phyloP scores from a whole-genome alignment of 148 eudicot genomes.

The Polygonum aviculare region DNA sequence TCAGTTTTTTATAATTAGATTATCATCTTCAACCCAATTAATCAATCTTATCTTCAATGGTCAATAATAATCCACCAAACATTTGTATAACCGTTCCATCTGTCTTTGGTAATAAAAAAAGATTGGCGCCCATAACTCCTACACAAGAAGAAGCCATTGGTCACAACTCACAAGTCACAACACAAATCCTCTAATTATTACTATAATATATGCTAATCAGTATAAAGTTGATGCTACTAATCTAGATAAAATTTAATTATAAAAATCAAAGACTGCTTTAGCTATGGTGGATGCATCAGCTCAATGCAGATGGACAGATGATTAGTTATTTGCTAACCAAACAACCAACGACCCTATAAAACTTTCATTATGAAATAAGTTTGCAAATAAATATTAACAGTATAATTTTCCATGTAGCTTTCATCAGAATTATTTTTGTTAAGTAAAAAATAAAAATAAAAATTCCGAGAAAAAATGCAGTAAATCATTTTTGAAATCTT shows the following conservation, averaged over 20 bases:
- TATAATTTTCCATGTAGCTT: too few relatives aligned
- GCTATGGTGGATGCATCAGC: too few relatives aligned
- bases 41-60: too few relatives aligned
- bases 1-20: too few relatives aligned
- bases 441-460: too few relatives aligned
- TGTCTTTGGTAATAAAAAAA: too few relatives aligned
- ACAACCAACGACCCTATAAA: neutral
- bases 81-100: too few relatives aligned
- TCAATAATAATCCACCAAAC: too few relatives aligned
- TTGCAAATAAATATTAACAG: neutral
- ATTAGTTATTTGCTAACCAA: neutral
- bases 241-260: neutral
- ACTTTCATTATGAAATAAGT: neutral
- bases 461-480: neutral
- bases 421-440: too few relatives aligned
- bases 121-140: neutral
- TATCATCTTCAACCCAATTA: too few relatives aligned
- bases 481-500: neutral
- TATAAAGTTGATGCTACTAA: neutral
- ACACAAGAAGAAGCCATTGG: neutral
- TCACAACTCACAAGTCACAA: neutral
- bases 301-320: neutral
- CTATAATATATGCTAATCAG: neutral
- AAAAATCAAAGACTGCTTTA: too few relatives aligned
- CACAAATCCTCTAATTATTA: neutral